Conservation (phyloP, 2,329 filamentous ascomycete genomes). For the Hypomyces perniciosus region DNA sequence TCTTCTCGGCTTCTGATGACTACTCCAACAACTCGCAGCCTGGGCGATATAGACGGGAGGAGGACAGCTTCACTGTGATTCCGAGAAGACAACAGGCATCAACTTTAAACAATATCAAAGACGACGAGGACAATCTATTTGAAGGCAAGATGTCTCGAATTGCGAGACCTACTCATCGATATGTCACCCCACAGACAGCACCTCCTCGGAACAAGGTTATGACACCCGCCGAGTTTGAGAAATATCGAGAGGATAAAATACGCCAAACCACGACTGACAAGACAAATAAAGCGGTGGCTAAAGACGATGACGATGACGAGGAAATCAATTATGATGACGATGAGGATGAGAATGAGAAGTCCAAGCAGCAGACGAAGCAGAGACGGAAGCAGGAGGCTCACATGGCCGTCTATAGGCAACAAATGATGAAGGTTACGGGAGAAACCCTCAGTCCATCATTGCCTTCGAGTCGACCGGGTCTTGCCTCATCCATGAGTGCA, state of each 20-base stretch:
- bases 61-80: slow-evolving; percentile 33
- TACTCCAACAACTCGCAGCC: slow-evolving; percentile 13
- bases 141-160: slow-evolving; percentile 39
- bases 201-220: slow-evolving; percentile 68
- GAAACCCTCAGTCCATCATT: slow-evolving; percentile 43
- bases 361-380: slow-evolving; percentile 66
- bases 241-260: slow-evolving; percentile 69
- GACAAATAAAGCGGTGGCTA: slow-evolving; percentile 37
- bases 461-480: slow-evolving; percentile 42
- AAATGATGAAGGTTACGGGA: slow-evolving; percentile 95
- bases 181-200: slow-evolving; percentile 24
- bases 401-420: slow-evolving; percentile 81
- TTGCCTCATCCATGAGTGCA: slow-evolving; percentile 55
- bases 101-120: slow-evolving; percentile 20
- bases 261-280: slow-evolving; percentile 44
- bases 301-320: slow-evolving; percentile 58
- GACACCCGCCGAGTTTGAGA: slow-evolving; percentile 83
- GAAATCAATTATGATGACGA: slow-evolving; percentile 65
- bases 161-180: slow-evolving; percentile 31
- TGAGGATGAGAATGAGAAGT: slow-evolving; percentile 73
- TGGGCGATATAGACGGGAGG: slow-evolving; percentile 33
- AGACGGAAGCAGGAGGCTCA: slow-evolving; percentile 84
- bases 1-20: slow-evolving; percentile 29
- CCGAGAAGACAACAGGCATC: slow-evolving; percentile 23
- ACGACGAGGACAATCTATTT: slow-evolving; percentile 51